phyloP scores from a whole-genome alignment of 495 filamentous ascomycete species.

The Penicillium desertorum region DNA sequence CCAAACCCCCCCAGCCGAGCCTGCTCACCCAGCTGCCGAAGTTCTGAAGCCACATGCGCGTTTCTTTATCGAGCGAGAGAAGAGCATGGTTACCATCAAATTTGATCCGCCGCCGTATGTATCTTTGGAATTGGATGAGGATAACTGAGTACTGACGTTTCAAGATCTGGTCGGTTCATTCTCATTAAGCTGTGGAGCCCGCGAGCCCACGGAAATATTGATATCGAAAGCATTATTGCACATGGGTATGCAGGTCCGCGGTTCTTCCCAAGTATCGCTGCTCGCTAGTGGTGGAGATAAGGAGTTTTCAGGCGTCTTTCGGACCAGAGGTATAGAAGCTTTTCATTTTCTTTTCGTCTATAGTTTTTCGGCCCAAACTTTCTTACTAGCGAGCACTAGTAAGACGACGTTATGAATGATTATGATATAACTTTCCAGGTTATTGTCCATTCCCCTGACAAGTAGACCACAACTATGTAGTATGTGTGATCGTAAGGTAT shows the following conservation, averaged over 20 bases:
- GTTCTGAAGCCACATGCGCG: constrained; percentile 68
- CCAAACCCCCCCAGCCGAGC: constrained; percentile 22
- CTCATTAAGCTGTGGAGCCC: constrained; percentile 86
- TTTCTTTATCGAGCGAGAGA: constrained; percentile 76
- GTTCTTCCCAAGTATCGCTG: constrained; percentile 59
- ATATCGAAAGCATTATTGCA: constrained; percentile 78
- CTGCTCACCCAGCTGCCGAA: constrained; percentile 37
- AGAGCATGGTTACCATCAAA: constrained; percentile 79
- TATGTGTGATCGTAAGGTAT: background rate
- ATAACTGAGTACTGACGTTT: background rate
- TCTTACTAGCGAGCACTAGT: background rate
- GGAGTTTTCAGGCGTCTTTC: background rate
- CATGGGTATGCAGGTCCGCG: constrained; percentile 81
- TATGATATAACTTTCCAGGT: background rate
- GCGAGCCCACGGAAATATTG: constrained; percentile 64
- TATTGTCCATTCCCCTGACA: background rate
- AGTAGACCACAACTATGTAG: background rate
- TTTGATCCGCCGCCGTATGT: constrained; percentile 86
- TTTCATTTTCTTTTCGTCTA: background rate
- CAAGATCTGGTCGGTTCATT: constrained; percentile 69
- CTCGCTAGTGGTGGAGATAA: background rate
- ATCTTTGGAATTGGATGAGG: background rate
- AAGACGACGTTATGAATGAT: constrained; percentile 6
- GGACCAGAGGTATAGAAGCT: background rate
- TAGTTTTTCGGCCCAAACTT: background rate